Evolutionary conservation across 306 rosid genomes (phyloP), one percentile per base, ranked within the genome.

Genomic region (Cotoneaster glaucophyllus): DNA sequence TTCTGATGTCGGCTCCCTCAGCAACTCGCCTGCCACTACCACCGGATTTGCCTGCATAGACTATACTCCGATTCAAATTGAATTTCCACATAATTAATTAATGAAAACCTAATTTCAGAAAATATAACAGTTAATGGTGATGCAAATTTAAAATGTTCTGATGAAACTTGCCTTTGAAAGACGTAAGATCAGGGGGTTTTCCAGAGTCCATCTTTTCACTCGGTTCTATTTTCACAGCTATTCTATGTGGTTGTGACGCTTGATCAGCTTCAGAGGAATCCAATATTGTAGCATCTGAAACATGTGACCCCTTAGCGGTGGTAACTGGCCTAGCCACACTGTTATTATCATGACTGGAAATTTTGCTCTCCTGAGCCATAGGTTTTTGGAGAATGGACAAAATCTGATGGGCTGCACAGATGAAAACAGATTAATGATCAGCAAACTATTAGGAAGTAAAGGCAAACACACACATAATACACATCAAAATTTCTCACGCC

Each of bases 391-490:
- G 86, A 77, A 87, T 71, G 69, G 89, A 87, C 90, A 94, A 78
- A 71, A 94, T 94, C 81, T 88, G 90, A 82, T 74, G 69, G 78
- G 79, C 97, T 94, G 93, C 96, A 87, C 64, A 78, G 69, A 65
- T 15, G 63, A 22, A 75, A 65, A 66, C 29, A n/a, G 19, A 70
- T 53, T 69, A 65, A 66, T 70, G 59, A 68, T 26, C 80, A 71
- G 71, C 64, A 59, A 44, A 69, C 53, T 58, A 34, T 69, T 59
- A 65, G 71, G 69, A 56, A 37, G 67, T 68, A 63, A 79, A 79
- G 64, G 37, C 22, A 48, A 56, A 67, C 29, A 67, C 11, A 15
- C 29, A 50, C n/a, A 50, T 14, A 10, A 10, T 12, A 31, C 56
- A 48, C 37, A 50, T 21, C 56, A 54, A 65, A 45, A 54, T 5